A percentile compares a stretch with the other conserved stretches of the same genome.
Evolutionary conservation across 176 grass and related monocot species (phyloP).

Genomic region (Typha latifolia): DNA sequence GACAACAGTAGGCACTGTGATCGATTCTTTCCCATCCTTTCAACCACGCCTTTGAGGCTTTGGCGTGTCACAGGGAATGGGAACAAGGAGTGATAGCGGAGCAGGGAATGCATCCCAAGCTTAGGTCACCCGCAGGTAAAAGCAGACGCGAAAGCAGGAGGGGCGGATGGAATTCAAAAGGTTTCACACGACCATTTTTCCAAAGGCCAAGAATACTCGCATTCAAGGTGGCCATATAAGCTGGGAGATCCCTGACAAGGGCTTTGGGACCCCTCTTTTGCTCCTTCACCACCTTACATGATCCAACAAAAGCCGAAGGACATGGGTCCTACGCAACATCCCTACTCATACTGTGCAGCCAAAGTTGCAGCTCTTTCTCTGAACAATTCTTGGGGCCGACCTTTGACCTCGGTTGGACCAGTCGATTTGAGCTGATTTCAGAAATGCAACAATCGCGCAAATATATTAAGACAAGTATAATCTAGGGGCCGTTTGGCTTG

Average conservation of each 20-base stretch:
- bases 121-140: constrained; percentile 17
- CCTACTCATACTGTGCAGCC: no score
- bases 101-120: constrained; percentile 13
- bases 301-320: background rate
- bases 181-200: background rate
- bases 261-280: background rate
- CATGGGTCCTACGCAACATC: background rate
- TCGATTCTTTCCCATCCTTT: background rate
- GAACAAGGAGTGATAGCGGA: constrained; percentile 19
- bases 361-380: no score
- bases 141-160: background rate
- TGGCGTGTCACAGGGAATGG: constrained; percentile 6
- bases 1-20: background rate
- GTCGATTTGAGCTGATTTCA: no score
- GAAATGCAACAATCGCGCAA: no score
- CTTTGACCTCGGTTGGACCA: no score
- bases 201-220: background rate
- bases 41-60: background rate
- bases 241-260: background rate
- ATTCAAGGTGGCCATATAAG: background rate
- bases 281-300: background rate
- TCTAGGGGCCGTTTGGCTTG: no score
- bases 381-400: no score
- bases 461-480: no score
- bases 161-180: background rate